Percentiles rank a stretch among this genome's conserved stretches.
phyloP scores from a whole-genome alignment of 2,329 filamentous ascomycete genomes.

The Neoscytalidium dimidiatum region DNA sequence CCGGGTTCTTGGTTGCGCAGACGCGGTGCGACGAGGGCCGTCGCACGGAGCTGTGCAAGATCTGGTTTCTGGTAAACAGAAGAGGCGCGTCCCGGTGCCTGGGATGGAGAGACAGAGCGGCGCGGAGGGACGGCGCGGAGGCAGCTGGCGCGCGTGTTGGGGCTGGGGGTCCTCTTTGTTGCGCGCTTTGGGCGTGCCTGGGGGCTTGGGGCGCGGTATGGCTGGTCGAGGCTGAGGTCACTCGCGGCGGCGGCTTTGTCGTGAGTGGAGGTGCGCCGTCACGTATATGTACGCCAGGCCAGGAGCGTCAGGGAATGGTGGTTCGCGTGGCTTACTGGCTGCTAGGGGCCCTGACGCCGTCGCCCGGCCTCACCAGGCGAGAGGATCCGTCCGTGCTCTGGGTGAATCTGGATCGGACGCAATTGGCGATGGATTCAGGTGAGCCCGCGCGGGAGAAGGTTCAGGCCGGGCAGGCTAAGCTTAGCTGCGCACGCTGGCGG shows the following conservation, averaged over 20 bases:
- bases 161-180: conserved; percentile 1
- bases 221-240: conserved; percentile 15
- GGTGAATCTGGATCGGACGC: conserved; percentile 42
- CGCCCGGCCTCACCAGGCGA: conserved; percentile 16
- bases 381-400: conserved; percentile 38
- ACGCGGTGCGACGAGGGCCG: conserved; percentile 45
- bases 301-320: conserved; percentile 36
- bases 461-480: conserved; percentile 15
- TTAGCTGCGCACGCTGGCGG: conserved; percentile 11
- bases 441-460: conserved; percentile 22
- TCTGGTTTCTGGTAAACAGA: conserved; percentile 18
- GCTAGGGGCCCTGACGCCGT: conserved; percentile 31
- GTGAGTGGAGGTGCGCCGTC: conserved; percentile 33
- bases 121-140: neutral
- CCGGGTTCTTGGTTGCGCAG: conserved; percentile 51
- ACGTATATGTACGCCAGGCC: conserved; percentile 46
- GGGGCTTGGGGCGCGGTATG: conserved; percentile 28
- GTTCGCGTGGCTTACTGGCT: conserved; percentile 46
- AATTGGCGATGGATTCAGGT: conserved; percentile 36
- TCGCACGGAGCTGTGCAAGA: conserved; percentile 39
- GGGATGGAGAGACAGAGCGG: conserved; percentile 10
- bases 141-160: conserved; percentile 7
- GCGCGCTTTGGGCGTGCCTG: conserved; percentile 36
- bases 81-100: conserved; percentile 13
- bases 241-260: conserved; percentile 12